Conservation (phyloP, 1,284 basidiomycete species). For the Cryptococcus sp. region DNA sequence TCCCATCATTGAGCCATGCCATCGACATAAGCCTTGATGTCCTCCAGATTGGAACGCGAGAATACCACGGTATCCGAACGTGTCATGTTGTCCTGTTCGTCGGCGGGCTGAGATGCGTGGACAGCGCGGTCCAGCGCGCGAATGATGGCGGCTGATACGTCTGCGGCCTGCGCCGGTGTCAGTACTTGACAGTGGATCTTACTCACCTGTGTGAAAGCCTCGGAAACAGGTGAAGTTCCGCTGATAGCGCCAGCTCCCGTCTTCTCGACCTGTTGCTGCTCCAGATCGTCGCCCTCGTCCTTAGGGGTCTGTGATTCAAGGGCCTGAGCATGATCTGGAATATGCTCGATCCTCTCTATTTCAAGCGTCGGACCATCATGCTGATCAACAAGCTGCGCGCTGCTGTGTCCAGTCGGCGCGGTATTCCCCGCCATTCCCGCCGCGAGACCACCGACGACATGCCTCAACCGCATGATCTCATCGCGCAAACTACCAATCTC, state of each 20-base stretch:
- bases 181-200: not conserved
- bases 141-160: conserved; percentile 8
- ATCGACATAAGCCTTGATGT: not conserved
- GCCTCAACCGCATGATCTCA: conserved; percentile 40
- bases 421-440: conserved; percentile 15
- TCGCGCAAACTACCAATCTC: conserved; percentile 38
- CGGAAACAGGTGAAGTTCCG: conserved; percentile 4
- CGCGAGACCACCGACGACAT: conserved; percentile 37
- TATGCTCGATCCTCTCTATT: not conserved
- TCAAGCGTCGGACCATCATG: no score
- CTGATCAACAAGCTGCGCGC: not conserved
- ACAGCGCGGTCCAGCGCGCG: conserved; percentile 7
- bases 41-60: not conserved
- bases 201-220: conserved; percentile 68
- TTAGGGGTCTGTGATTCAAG: conserved; percentile 86
- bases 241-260: not conserved
- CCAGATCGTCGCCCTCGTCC: conserved; percentile 73
- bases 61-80: not conserved
- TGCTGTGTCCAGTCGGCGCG: not conserved
- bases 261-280: not conserved
- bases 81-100: no score
- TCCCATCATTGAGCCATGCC: not conserved
- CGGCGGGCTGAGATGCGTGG: not conserved
- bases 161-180: conserved; percentile 4
- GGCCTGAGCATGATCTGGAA: conserved; percentile 59